Percentiles rank a stretch among this genome's conserved stretches.
Evolutionary conservation across 1,139 yeast genomes (phyloP).

Genomic region (Magnusiomyces starmeri): DNA sequence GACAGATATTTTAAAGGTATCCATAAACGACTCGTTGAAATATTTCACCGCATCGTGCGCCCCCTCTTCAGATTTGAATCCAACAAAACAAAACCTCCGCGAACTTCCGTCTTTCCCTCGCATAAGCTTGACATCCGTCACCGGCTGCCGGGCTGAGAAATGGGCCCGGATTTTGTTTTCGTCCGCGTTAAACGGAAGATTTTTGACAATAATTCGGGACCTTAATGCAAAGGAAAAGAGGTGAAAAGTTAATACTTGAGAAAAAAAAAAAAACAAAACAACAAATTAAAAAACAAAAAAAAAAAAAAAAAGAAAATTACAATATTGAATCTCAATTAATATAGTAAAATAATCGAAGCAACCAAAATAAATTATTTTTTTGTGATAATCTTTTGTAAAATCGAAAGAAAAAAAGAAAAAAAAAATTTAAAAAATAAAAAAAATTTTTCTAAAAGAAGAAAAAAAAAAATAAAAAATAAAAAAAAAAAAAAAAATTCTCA

Average conservation of each 20-base stretch:
- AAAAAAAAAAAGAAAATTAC: not conserved
- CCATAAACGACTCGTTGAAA: conserved; percentile 73
- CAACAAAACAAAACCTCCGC: conserved; percentile 88
- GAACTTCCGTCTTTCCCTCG: conserved; percentile 77
- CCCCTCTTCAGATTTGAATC: conserved; percentile 62
- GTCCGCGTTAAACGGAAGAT: conserved; percentile 71
- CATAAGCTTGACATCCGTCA: conserved; percentile 84
- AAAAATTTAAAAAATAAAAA: not conserved
- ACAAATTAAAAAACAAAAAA: too few species aligned
- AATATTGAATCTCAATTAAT: too few species aligned
- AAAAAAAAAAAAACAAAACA: too few species aligned
- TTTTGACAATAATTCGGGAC: conserved; percentile 96
- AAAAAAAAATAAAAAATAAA: not conserved
- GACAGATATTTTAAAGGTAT: conserved; percentile 74
- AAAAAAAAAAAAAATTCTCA: too few species aligned
- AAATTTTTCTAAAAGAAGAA: not conserved
- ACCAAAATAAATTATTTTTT: not conserved
- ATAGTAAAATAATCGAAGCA: not conserved
- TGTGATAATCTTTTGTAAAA: not conserved
- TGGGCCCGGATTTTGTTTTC: conserved; percentile 70
- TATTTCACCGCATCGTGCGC: conserved; percentile 73
- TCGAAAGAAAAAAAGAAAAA: not conserved
- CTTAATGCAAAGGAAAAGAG: too few species aligned
- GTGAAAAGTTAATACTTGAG: too few species aligned
- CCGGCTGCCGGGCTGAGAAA: conserved; percentile 40